Evolutionary conservation across 1,139 yeast species (phyloP).

Genomic region (Candida anutae): DNA sequence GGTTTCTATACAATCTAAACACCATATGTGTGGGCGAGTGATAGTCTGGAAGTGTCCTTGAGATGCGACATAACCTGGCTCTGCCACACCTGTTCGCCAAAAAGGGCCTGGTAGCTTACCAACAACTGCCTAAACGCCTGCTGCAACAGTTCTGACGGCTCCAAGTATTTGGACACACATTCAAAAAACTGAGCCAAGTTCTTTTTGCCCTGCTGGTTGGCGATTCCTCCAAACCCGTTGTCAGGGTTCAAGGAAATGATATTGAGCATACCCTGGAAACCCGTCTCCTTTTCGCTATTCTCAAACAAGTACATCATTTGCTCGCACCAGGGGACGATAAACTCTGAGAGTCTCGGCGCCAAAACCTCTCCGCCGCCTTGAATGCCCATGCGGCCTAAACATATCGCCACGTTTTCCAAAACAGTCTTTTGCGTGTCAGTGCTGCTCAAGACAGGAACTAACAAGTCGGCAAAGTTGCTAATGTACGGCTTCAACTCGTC

Average conservation of each 20-base stretch:
- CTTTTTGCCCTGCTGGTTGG: conserved; percentile 38
- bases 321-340: conserved; percentile 59
- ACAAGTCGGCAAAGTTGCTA: conserved; percentile 48
- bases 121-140: conserved; percentile 38
- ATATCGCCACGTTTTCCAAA: conserved; percentile 83
- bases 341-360: conserved; percentile 49
- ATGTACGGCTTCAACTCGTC: conserved; percentile 54
- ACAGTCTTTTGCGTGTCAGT: conserved; percentile 56
- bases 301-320: conserved; percentile 59
- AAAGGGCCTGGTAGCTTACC: conserved; percentile 37
- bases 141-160: conserved; percentile 41
- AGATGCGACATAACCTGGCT: conserved; percentile 23
- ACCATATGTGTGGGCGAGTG: conserved; percentile 17
- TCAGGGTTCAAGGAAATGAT: conserved; percentile 60
- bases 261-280: conserved; percentile 69
- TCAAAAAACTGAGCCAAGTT: conserved; percentile 51
- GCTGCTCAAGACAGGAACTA: conserved; percentile 58
- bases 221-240: conserved; percentile 44
- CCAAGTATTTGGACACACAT: conserved; percentile 55
- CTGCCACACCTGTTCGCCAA: conserved; percentile 38
- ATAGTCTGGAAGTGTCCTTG: conserved; percentile 22
- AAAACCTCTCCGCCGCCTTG: conserved; percentile 49
- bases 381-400: conserved; percentile 83
- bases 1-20: too few relatives aligned
- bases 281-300: conserved; percentile 74